Base-by-base conservation (phyloP, 2,329 filamentous ascomycete species). In the Diaporthe velutina region DNA sequence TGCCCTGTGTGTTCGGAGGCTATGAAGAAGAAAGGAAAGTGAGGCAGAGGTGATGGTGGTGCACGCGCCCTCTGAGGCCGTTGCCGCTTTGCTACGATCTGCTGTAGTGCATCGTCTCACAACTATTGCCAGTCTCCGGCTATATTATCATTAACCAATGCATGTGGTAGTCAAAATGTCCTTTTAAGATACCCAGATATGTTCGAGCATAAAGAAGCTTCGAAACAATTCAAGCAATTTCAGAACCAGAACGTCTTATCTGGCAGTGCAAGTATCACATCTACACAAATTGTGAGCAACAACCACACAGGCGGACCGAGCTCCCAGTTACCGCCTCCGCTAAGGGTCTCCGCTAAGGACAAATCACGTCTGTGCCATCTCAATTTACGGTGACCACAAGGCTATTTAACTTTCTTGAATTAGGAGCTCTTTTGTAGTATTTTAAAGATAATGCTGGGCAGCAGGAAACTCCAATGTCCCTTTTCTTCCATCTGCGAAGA, bases 1-100 rank as follows among this genome's bases (percentile, higher is more conserved):
- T 93, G 92, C 78, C 91, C 92, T 3, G 85, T 88, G 8, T 93
- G 92, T 77, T 87, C 86, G 22, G 87, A 89, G 76, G 88, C 86
- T 78, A 84, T 87, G 80, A 85, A 86, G 78, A 89, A 86, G 80
- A 84, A 86, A 79, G 76, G 74, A 40, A 75, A 78, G 74, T 78
- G 75, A 77, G 33, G 57, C 35, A 50, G 45, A 33, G 48, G 22
- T 13, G 1, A 22, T 15, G 9, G 19, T 10, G 25, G 8, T n/a
- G 35, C 5, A 33, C 1, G 13, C 3, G 33, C 19, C 40, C 13
- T n/a, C 17, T 25, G 22, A 35, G 22, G 42, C 35, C 9, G 48
- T 17, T 8, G 15, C 9, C 8, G 70, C 22, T 25, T 12, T 12
- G 33, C 22, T 67, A 15, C 57, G 19, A 55, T 42, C 19, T n/a